A percentile compares a stretch with the other conserved stretches of the same genome.
phyloP scores from a whole-genome alignment of 2,329 filamentous ascomycete genomes.

The Stachybotrys echinatus region DNA sequence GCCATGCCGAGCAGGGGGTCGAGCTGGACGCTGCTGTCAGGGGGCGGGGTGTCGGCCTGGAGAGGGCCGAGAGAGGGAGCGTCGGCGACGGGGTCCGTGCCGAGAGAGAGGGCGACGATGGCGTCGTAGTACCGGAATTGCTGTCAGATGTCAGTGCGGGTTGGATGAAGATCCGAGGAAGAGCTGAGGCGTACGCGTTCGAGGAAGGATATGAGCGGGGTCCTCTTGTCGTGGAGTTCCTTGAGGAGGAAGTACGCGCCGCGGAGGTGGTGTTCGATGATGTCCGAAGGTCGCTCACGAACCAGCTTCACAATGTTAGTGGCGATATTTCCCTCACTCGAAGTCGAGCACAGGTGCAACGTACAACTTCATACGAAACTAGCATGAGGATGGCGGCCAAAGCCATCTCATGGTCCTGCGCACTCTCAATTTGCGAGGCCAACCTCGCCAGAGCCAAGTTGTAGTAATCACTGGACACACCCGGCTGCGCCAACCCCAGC shows the following conservation, averaged over 20 bases:
- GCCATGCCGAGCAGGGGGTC: not conserved
- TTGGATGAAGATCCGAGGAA: not conserved
- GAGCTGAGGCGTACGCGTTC: not conserved
- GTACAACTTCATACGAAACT: not conserved
- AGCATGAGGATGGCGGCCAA: not conserved
- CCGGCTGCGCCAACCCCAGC: not conserved
- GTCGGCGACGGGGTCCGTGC: not conserved
- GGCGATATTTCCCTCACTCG: not conserved
- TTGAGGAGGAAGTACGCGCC: conserved; percentile 1
- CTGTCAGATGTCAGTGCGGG: not conserved
- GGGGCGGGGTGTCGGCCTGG: not conserved
- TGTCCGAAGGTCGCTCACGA: not conserved
- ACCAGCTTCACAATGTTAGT: not conserved
- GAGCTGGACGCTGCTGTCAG: not conserved
- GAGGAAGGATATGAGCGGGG: not conserved
- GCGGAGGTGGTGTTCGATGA: not conserved
- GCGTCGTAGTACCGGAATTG: conserved; percentile 2
- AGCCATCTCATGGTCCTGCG: not conserved
- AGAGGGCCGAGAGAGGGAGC: not conserved
- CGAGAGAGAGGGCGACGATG: conserved; percentile 1
- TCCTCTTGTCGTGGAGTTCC: not conserved
- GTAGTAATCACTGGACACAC: not conserved
- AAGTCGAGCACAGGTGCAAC: not conserved
- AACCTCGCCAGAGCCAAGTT: not conserved
- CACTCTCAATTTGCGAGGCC: not conserved